Percentiles rank a stretch among this genome's conserved stretches.
Evolutionary conservation across 192 early-diverging fungal species (phyloP).

Genomic region (Backusella tarrabulga): DNA sequence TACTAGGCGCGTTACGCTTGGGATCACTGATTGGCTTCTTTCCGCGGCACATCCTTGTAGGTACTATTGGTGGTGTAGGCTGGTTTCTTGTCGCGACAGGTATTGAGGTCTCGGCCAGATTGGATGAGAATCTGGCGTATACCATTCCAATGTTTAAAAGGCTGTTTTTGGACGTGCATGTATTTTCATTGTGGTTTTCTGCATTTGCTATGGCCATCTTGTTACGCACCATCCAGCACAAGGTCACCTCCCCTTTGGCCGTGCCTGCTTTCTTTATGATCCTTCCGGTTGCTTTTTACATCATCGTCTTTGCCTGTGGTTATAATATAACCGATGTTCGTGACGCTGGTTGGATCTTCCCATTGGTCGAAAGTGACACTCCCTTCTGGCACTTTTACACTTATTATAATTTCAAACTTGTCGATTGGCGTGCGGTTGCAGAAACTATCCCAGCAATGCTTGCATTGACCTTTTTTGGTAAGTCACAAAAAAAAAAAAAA

Average conservation of each 20-base stretch:
- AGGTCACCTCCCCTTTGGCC: constrained; percentile 70
- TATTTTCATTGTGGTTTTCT: constrained; percentile 79
- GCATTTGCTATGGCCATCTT: constrained; percentile 64
- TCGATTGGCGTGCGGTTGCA: constrained; percentile 64
- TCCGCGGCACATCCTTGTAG: constrained; percentile 91
- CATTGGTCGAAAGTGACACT: constrained; percentile 62
- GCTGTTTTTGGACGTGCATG: constrained; percentile 62
- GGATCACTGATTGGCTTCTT: constrained; percentile 82
- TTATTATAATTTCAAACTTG: constrained; percentile 65
- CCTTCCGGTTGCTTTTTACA: constrained; percentile 79
- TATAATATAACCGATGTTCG: constrained; percentile 67
- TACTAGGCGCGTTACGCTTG: constrained; percentile 80
- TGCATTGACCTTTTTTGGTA: constrained; percentile 89
- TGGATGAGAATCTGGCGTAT: constrained; percentile 57
- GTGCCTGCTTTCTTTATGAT: constrained; percentile 88
- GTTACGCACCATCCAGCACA: constrained; percentile 70
- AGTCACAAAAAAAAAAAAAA: background rate
- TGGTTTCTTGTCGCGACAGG: constrained; percentile 93
- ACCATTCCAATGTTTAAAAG: constrained; percentile 54
- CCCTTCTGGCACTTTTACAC: constrained; percentile 92
- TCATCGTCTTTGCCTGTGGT: constrained; percentile 55
- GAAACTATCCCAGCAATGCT: constrained; percentile 87
- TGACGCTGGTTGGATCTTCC: constrained; percentile 81
- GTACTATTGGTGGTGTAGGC: constrained; percentile 94
- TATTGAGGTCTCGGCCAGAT: constrained; percentile 78